These are phyloP conservation scores for Corchorus olitorius DNA, from an alignment of 345 rosid genomes.

Conservation along the genomic window DNA sequence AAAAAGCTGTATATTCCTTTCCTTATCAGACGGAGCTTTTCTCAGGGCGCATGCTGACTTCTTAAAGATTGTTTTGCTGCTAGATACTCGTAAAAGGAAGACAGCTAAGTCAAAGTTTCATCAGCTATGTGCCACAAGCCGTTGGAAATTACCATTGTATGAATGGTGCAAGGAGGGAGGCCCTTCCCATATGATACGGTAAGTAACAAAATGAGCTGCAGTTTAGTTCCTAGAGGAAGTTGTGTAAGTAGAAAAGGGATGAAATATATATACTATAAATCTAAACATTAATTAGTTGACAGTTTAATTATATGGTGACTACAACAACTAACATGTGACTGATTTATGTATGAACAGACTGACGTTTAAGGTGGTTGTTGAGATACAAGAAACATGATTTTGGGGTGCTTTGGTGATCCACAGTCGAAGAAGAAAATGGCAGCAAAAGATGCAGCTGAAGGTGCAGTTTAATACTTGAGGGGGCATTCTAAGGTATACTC, in stretches of 20 bases:
- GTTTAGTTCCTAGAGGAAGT: neutral
- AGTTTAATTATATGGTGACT: neutral
- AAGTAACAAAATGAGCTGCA: conserved; percentile 21
- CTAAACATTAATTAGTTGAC: neutral
- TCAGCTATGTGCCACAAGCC: conserved; percentile 43
- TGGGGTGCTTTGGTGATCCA: conserved; percentile 57
- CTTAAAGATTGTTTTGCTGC: neutral
- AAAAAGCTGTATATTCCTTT: neutral
- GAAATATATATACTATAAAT: neutral
- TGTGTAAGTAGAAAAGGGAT: neutral
- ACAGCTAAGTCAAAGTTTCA: conserved; percentile 43
- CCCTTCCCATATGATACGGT: conserved; percentile 45
- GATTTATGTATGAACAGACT: conserved; percentile 35
- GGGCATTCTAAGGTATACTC: conserved; percentile 35
- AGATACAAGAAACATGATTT: conserved; percentile 25
- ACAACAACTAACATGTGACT: neutral
- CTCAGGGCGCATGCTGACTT: no score
- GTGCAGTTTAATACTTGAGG: conserved; percentile 64
- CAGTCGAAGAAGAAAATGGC: conserved; percentile 49
- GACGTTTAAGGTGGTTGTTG: conserved; percentile 41
- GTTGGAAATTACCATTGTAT: conserved; percentile 54
- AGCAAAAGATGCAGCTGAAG: conserved; percentile 72
- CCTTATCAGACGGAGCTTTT: neutral
- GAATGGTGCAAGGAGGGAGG: conserved; percentile 56
- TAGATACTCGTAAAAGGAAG: no score